Conservation (phyloP, 2,329 filamentous ascomycete genomes). For the Polytolypa hystricis region DNA sequence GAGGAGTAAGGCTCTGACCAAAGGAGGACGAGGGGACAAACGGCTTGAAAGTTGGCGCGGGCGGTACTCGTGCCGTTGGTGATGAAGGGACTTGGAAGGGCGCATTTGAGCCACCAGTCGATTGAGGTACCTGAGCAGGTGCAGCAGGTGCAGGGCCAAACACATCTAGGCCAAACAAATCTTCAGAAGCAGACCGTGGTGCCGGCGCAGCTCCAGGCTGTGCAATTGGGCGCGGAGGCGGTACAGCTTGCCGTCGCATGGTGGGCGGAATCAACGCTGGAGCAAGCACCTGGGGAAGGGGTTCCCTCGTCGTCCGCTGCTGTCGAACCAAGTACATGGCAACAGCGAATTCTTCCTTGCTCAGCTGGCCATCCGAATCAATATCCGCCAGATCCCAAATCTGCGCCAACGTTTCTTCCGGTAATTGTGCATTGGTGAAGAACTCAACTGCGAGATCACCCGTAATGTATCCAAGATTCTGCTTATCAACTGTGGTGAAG, state of each 20-base stretch:
- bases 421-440: constrained; percentile 81
- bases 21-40: constrained; percentile 90
- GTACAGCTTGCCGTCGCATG: constrained; percentile 50
- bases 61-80: constrained; percentile 33
- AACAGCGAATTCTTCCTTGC: constrained; percentile 84
- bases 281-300: constrained; percentile 67
- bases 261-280: constrained; percentile 74
- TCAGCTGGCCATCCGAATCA: constrained; percentile 76
- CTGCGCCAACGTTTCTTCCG: constrained; percentile 79
- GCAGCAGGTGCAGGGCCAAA: constrained; percentile 43
- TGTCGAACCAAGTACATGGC: constrained; percentile 95
- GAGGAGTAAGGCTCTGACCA: constrained; percentile 67
- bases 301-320: constrained; percentile 62
- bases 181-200: constrained; percentile 76
- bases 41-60: constrained; percentile 60
- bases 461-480: constrained; percentile 70
- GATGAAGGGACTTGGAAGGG: constrained; percentile 46
- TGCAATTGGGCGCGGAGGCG: constrained; percentile 22
- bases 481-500: constrained; percentile 72
- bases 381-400: constrained; percentile 98
- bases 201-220: constrained; percentile 36
- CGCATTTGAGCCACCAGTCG: constrained; percentile 59
- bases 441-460: constrained; percentile 92
- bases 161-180: constrained; percentile 84
- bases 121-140: constrained; percentile 51